phyloP scores from a whole-genome alignment of 805 yeast species.

The Saturnispora kantuleensis region DNA sequence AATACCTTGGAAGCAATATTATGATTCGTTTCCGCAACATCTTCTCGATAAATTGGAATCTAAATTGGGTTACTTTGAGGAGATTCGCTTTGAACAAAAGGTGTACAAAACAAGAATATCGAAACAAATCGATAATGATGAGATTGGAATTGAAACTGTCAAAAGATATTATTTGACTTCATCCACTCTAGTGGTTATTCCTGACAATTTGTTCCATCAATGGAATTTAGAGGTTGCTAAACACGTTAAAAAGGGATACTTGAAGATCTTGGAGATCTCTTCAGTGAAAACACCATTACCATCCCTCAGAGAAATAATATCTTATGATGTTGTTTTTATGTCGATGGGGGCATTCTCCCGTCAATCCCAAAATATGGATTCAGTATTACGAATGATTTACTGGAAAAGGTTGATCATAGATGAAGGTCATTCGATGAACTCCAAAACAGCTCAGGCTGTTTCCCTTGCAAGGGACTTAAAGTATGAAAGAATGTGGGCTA shows the following conservation, averaged over 20 bases:
- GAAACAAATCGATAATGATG: constrained; percentile 1
- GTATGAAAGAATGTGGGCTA: constrained; percentile 63
- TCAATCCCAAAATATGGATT: constrained; percentile 28
- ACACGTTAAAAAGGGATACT: constrained; percentile 34
- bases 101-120: constrained; percentile 14
- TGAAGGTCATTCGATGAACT: constrained; percentile 60
- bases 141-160: not conserved
- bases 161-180: constrained; percentile 35
- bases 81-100: constrained; percentile 5
- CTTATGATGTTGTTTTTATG: constrained; percentile 45
- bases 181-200: constrained; percentile 51
- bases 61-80: constrained; percentile 38
- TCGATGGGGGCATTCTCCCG: constrained; percentile 37
- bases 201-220: constrained; percentile 57
- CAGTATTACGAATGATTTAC: constrained; percentile 34
- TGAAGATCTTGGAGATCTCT: constrained; percentile 29
- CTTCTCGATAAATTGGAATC: constrained; percentile 29
- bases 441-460: constrained; percentile 41
- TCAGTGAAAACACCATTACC: constrained; percentile 19
- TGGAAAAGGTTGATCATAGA: constrained; percentile 71
- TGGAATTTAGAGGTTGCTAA: constrained; percentile 52
- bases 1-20: constrained; percentile 47
- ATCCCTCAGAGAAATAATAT: constrained; percentile 26
- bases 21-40: constrained; percentile 33
- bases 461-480: constrained; percentile 36